Conservation (phyloP, 2,329 filamentous ascomycete species). For the Didymella exigua region DNA sequence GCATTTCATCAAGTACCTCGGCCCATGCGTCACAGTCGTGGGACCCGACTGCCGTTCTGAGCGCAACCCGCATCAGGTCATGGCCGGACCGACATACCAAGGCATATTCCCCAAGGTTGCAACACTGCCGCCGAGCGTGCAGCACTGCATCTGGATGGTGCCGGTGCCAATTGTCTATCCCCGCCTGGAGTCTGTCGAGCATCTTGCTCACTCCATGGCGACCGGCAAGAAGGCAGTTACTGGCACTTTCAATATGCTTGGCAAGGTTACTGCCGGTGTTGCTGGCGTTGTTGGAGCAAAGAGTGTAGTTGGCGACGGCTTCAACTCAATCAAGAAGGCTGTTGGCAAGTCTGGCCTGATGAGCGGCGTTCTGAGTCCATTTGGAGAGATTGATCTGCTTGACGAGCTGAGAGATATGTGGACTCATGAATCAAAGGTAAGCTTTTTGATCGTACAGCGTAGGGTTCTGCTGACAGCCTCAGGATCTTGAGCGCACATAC, state of each 20-base stretch:
- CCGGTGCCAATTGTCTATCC: slow-evolving; percentile 92
- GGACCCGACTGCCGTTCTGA: slow-evolving; percentile 93
- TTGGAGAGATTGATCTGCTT: slow-evolving; percentile 91
- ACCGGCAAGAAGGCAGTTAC: slow-evolving; percentile 97
- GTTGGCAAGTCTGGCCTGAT: slow-evolving; percentile 95
- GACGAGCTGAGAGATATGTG: slow-evolving; percentile 96
- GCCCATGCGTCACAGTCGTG: slow-evolving; percentile 86
- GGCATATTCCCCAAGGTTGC: slow-evolving; percentile 96
- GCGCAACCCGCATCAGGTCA: slow-evolving; percentile 84
- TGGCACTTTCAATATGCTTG: slow-evolving; percentile 92
- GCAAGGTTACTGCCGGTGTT: slow-evolving; percentile 92
- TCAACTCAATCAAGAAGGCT: slow-evolving; percentile 93
- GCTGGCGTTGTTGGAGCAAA: slow-evolving; percentile 96
- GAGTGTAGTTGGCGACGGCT: slow-evolving; percentile 88
- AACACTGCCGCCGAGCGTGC: slow-evolving; percentile 85
- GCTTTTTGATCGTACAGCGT: neutral
- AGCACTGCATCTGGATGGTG: slow-evolving; percentile 96
- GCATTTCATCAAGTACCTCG: slow-evolving; percentile 98
- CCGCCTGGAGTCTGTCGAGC: slow-evolving; percentile 87
- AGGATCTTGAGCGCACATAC: slow-evolving; percentile 94
- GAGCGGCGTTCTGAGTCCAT: slow-evolving; percentile 93
- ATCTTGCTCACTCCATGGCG: slow-evolving; percentile 85
- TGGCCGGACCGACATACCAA: slow-evolving; percentile 96
- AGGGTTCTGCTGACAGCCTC: slow-evolving; percentile 16
- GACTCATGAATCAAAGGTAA: slow-evolving; percentile 92